Percentiles rank a stretch among this genome's conserved stretches.
Conservation (phyloP, 2,329 filamentous ascomycete species). For the Furcasterigmium sp. region DNA sequence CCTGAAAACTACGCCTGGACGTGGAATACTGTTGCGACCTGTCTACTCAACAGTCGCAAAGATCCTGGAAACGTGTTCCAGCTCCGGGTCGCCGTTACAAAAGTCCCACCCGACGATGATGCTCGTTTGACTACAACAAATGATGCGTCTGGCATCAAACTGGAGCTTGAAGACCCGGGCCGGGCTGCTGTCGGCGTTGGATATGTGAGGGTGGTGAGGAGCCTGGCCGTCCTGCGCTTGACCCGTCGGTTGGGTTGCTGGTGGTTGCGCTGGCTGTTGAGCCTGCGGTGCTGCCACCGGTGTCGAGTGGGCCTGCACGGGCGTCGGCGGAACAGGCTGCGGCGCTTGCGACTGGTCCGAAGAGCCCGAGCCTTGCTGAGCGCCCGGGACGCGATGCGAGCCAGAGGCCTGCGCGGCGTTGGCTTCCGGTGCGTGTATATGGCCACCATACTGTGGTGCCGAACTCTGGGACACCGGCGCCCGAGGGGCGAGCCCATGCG, state of each 20-base stretch:
- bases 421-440: constrained; percentile 6
- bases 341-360: constrained; percentile 1
- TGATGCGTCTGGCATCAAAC: constrained; percentile 87
- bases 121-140: constrained; percentile 89
- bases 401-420: background rate
- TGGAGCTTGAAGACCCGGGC: constrained; percentile 89
- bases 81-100: constrained; percentile 75
- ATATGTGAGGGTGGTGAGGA: constrained; percentile 38
- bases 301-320: constrained; percentile 9
- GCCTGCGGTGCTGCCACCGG: constrained; percentile 5
- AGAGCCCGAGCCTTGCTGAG: background rate
- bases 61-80: constrained; percentile 72
- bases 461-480: too few species aligned
- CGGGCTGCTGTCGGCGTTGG: constrained; percentile 39
- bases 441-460: constrained; percentile 6
- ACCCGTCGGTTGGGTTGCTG: background rate
- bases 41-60: constrained; percentile 59
- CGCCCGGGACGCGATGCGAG: background rate
- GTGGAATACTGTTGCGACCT: too few species aligned
- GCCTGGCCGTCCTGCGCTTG: constrained; percentile 17
- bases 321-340: constrained; percentile 7
- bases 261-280: constrained; percentile 4
- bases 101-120: constrained; percentile 98
- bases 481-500: background rate
- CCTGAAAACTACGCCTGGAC: too few species aligned